Evolutionary conservation across 1,139 yeast genomes (phyloP).

Genomic region (Yamadazyma oceani): DNA sequence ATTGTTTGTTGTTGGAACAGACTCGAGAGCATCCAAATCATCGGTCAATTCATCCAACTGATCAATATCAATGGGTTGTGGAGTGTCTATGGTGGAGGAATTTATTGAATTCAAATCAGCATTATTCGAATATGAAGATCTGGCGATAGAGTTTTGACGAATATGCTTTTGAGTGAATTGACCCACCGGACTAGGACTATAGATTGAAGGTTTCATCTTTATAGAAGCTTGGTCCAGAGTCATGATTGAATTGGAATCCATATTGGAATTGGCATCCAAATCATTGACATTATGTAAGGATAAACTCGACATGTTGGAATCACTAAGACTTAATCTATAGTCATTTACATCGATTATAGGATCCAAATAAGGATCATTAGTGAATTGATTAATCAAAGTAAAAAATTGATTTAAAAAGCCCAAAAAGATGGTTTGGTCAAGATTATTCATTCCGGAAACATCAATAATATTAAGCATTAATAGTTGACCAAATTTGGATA

Average conservation of each 20-base stretch:
- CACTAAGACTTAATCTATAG: conserved; percentile 11
- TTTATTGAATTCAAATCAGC: conserved; percentile 1
- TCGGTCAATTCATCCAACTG: conserved; percentile 9
- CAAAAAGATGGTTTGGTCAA: conserved; percentile 3
- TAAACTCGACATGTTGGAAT: conserved; percentile 9
- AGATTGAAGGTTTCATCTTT: background rate
- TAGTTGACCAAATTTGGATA: conserved; percentile 7
- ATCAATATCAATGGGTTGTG: conserved; percentile 8
- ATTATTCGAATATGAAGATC: background rate
- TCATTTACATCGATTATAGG: conserved; percentile 2
- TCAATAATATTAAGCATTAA: conserved; percentile 5
- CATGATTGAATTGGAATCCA: conserved; percentile 5
- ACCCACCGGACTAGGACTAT: background rate
- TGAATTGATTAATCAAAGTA: conserved; percentile 1
- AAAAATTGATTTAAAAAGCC: conserved; percentile 11
- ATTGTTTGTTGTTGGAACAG: background rate
- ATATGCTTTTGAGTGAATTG: background rate
- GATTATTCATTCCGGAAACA: conserved; percentile 1
- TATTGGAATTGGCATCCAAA: conserved; percentile 7
- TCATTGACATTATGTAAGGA: conserved; percentile 9
- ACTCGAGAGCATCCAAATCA: conserved; percentile 10
- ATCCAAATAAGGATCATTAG: conserved; percentile 9
- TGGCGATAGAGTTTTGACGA: background rate
- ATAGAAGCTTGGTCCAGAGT: conserved; percentile 1
- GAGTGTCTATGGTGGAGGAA: background rate